These are phyloP conservation scores for Mycena rebaudengoi DNA, from an alignment of 768 basidiomycete genomes.

Conservation along the genomic window DNA sequence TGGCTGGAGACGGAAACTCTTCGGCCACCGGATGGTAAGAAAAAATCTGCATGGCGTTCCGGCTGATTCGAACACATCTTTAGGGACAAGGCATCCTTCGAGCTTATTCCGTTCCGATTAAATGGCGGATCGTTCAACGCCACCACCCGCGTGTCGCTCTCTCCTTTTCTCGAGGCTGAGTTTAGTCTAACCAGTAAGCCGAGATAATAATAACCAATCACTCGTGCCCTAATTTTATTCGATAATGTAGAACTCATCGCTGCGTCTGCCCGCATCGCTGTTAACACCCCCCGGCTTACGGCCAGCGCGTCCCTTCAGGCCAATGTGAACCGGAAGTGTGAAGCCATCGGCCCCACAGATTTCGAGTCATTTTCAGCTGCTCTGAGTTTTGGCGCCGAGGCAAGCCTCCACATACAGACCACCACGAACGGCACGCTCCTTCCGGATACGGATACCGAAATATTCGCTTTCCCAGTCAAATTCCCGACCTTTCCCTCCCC, in stretches of 20 bases:
- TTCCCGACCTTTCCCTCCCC: not conserved
- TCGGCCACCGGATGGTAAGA: constrained; percentile 7
- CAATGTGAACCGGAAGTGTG: constrained; percentile 12
- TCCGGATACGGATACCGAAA: too few relatives aligned
- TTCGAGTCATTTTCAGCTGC: constrained; percentile 12
- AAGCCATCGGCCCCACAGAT: constrained; percentile 3
- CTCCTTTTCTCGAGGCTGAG: constrained; percentile 13
- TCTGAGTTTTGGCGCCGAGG: constrained; percentile 12
- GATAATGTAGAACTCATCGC: not conserved
- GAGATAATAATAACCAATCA: not conserved
- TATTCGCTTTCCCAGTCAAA: too few relatives aligned
- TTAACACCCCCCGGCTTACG: constrained; percentile 11
- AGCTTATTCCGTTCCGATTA: constrained; percentile 8
- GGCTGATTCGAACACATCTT: too few relatives aligned
- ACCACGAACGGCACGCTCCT: not conserved
- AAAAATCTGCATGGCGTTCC: too few relatives aligned
- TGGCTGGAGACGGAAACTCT: not conserved
- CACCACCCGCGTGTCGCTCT: constrained; percentile 1
- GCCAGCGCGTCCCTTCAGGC: not conserved
- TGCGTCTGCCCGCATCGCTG: not conserved
- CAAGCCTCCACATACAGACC: not conserved
- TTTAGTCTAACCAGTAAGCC: not conserved
- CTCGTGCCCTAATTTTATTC: not conserved
- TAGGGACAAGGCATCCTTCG: not conserved
- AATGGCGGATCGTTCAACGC: constrained; percentile 14